Base-by-base conservation (phyloP, 805 yeast genomes). In the Monosporozyma unispora region DNA sequence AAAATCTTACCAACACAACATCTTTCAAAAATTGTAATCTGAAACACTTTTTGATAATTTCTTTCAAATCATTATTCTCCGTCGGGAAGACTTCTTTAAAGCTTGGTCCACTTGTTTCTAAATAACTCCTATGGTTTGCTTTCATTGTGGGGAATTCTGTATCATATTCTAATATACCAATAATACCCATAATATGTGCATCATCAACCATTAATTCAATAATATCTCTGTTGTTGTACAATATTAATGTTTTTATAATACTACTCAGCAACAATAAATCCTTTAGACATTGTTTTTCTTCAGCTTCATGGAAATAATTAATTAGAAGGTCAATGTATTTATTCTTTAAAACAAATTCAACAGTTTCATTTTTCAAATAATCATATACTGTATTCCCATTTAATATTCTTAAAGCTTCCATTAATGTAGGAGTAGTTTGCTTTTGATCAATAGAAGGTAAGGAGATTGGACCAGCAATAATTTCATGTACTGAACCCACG, bases 81-180 rank as follows among this genome's bases (percentile, higher is more conserved):
- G 83, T 70, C 0, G 89, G 88, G 14, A 87, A 68, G 3, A 89
- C 85, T 55, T 84, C 83, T 62, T 83, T 84, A 68, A 86, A 84
- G 29, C 54, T 60, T 12, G 66, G 65, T 9, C 57, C 63, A 39
- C 74, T 73, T 6, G 82, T 68, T 44, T 79, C 79, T 29, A 88
- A 63, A 59, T 78, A 84, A 21, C 78, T 79, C 47, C 96, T 71
- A 68, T 87, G 87, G 57, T 87, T 84, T 3, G 96, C 87, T 64
- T 87, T 89, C 54, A 75, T 74, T 12, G 74, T 73, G 1, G 96
- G 96, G 58, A 77, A 87, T 50, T 87, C 95, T 0, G 93, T 85
- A 63, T 93, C 97, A 64, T 88, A 84, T 64, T 93, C 99, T 44
- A 91, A 67, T 11, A 88, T 84, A 0, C 96, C 96, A 11, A 83